phyloP scores from a whole-genome alignment of 768 basidiomycete genomes.

The Suillus paluster region DNA sequence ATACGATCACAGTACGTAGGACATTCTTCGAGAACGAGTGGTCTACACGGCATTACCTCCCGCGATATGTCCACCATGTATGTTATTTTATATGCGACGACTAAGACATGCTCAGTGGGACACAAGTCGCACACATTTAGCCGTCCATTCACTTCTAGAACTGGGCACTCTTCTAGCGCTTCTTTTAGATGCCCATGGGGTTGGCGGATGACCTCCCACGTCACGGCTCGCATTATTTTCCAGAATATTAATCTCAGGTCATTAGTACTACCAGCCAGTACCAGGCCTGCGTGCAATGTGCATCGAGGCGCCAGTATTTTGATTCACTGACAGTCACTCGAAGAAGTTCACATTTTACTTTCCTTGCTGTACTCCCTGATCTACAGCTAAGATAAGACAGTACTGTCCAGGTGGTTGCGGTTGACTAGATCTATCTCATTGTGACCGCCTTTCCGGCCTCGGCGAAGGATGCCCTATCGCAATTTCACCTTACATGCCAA shows the following conservation, averaged over 20 bases:
- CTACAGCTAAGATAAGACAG: slow-evolving; percentile 1
- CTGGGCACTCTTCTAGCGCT: slow-evolving; percentile 2
- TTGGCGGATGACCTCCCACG: slow-evolving; percentile 1
- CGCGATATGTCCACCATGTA: background rate
- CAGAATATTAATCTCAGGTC: background rate
- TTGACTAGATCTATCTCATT: background rate
- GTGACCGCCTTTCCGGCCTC: background rate
- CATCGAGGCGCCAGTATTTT: background rate
- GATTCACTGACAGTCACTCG: background rate
- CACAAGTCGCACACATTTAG: background rate
- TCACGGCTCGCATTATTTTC: background rate
- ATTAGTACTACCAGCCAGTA: background rate
- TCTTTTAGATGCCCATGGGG: background rate
- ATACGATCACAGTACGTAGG: background rate
- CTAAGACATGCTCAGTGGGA: background rate
- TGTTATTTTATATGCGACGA: background rate
- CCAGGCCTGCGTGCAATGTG: background rate
- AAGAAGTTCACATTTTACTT: background rate
- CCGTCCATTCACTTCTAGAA: background rate
- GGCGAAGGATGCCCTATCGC: slow-evolving; percentile 5
- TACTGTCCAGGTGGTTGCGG: background rate
- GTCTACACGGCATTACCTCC: background rate
- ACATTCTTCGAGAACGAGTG: background rate
- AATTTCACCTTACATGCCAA: background rate
- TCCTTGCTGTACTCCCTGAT: background rate